A percentile compares a stretch with the other conserved stretches of the same genome.
These are phyloP conservation scores for Trametes punicea DNA, from an alignment of 768 basidiomycete species.

Conservation along the genomic window DNA sequence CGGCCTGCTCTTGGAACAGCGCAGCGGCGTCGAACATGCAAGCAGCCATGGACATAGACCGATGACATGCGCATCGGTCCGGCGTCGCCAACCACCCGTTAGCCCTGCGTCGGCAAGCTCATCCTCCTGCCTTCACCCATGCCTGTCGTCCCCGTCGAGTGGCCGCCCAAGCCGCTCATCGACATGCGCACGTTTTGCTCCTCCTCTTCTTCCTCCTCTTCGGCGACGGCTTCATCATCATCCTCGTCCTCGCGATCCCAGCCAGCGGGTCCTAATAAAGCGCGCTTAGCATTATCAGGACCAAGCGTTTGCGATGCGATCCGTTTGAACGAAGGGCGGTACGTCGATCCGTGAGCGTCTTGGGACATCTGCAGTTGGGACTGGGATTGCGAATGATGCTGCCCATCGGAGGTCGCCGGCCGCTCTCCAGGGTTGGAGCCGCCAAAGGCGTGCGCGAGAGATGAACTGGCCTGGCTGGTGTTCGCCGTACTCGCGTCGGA, in stretches of 20 bases:
- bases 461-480: constrained; percentile 23
- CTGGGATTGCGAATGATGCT: constrained; percentile 1
- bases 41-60: neutral
- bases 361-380: neutral
- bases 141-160: neutral
- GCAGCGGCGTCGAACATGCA: neutral
- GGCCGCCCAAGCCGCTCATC: neutral
- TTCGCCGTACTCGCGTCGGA: constrained; percentile 35
- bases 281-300: constrained; percentile 53
- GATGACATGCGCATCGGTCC: neutral
- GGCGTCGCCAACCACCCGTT: neutral
- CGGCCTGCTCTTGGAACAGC: neutral
- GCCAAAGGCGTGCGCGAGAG: constrained; percentile 24
- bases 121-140: neutral
- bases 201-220: constrained; percentile 5
- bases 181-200: neutral
- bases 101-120: no score
- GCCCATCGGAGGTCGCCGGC: constrained; percentile 1
- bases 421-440: neutral
- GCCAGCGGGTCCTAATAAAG: constrained; percentile 36
- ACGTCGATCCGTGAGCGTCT: constrained; percentile 10
- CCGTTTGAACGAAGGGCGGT: constrained; percentile 68
- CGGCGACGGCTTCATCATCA: constrained; percentile 14
- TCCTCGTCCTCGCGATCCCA: constrained; percentile 32
- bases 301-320: constrained; percentile 72